These are phyloP conservation scores for Cutaneotrichosporon sp. DNA, from an alignment of 1,284 basidiomycete genomes.

Conservation along the genomic window DNA sequence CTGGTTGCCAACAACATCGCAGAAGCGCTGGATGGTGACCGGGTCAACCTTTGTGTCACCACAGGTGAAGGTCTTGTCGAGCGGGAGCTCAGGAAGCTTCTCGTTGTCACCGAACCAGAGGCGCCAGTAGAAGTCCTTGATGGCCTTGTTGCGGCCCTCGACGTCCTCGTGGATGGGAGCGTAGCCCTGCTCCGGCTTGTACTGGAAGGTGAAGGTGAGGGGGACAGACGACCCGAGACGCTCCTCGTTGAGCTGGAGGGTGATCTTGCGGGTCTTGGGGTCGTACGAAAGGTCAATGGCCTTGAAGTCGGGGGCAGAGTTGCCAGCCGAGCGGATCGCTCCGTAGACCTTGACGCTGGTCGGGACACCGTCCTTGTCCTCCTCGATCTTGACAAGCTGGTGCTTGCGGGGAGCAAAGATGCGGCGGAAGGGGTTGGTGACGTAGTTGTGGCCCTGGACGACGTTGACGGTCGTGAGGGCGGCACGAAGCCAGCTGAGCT, in stretches of 20 bases:
- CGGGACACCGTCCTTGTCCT: conserved; percentile 46
- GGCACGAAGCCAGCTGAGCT: conserved; percentile 81
- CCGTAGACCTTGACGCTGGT: conserved; percentile 64
- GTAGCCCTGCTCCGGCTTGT: conserved; percentile 81
- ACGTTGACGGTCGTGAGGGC: conserved; percentile 75
- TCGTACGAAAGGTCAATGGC: conserved; percentile 71
- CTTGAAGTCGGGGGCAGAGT: conserved; percentile 68
- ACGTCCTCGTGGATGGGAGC: conserved; percentile 91
- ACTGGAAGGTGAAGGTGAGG: conserved; percentile 74
- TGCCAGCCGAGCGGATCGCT: conserved; percentile 71
- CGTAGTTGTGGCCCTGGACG: conserved; percentile 74
- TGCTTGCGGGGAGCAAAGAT: conserved; percentile 74
- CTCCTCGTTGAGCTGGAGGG: conserved; percentile 78
- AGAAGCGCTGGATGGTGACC: conserved; percentile 78
- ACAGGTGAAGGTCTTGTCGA: conserved; percentile 71
- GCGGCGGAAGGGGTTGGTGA: conserved; percentile 85
- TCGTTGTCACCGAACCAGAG: conserved; percentile 89
- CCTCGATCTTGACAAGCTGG: conserved; percentile 67
- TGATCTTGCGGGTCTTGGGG: conserved; percentile 56
- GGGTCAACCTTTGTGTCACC: conserved; percentile 76
- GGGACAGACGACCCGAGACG: conserved; percentile 71
- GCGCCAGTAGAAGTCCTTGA: conserved; percentile 96
- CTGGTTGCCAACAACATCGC: conserved; percentile 87
- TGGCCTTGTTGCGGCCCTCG: conserved; percentile 77
- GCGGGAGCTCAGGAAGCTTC: conserved; percentile 64